Evolutionary conservation across 2,329 filamentous ascomycete genomes (phyloP), one percentile per base, ranked within the genome.

Genomic region (Penicillium sp.): DNA sequence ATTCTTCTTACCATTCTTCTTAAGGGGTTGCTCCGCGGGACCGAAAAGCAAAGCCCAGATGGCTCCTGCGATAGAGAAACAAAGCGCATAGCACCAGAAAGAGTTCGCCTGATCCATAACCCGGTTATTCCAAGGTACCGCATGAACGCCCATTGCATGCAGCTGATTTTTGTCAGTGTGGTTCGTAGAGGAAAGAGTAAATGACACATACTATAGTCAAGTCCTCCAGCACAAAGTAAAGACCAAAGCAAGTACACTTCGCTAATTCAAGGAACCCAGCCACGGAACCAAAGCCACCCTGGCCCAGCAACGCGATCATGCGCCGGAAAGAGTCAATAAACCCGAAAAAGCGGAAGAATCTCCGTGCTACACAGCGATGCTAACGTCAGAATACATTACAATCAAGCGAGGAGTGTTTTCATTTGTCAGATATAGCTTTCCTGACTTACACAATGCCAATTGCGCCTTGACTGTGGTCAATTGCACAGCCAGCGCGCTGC

Each of bases 211-310:
- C 76, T 44, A 89, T 79, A 0, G 84, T 88, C 38, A 79, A 67
- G 57, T 83, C 81, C 73, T 91, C 88, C 55, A 89, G 75, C 19
- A 88, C 73, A 51, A 87, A 81, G 67, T 89, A 90, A 55, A 87
- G 74, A 44, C 86, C 87, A 47, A 86, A 78, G 63, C 84, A 84
- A 7, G 80, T 81, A 71, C 79, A 81, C 46, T 80, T 79, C 14
- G 80, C 72, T 5, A 86, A 74, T 35, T 84, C 82, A 2, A 89
- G 73, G 73, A 58, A 47, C 48, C 57, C 60, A 45, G 60, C 30
- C 9, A 67, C 45, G 4, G 60, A 58, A 11, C 65, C 60, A 23
- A 55, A 55, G 10, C 59, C 74, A 16, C 61, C 61, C n/a, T 58
- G 57, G 35, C 55, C 41, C 13, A 69, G 61, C 77, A 82, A 29